Base-by-base conservation (phyloP, 768 basidiomycete genomes). In the Lanmaoa rubissima region DNA sequence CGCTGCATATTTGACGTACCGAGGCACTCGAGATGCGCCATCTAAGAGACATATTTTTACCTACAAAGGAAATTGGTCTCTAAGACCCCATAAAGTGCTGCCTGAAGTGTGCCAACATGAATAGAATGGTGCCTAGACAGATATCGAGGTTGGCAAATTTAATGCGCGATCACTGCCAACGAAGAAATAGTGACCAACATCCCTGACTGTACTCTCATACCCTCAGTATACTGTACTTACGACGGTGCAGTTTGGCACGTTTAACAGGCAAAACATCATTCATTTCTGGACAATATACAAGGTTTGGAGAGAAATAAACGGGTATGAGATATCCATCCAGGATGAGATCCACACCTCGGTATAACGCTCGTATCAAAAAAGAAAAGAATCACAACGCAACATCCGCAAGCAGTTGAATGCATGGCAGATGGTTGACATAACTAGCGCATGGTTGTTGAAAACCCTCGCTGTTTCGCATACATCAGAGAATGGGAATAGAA, bases 401-500 rank as follows among this genome's bases (percentile, higher is more conserved):
- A 31, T 19, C 41, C 10, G 17, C 24, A 31, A 8, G 47, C 64
- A 49, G 65, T 66, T 66, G 65, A 66, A 59, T 55, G 59, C 31
- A 53, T 10, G 45, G 42, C 42, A 24, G 28, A 43, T 3, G 1
- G 6, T 42, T 17, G 24, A 48, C 34, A 17, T 5, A 44, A 12
- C 16, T 4, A 43, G 53, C 19, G 11, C 1, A 21, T 8, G 54
- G 61, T 65, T 65, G 66, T 67, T 67, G 66, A 68, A 24, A 68
- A 61, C 66, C 54, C 10, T 49, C n/a, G 42, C 28, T 48, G 12
- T 13, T 28, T 17, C 9, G 38, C 4, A 40, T 17, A 45, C 8
- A 34, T 44, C 39, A 54, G 21, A 34, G 42, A 38, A 40, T 0
- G 14, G 9, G 35, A 48, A 38, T 6, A 12, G 8, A n/a, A 40